A percentile compares a stretch with the other conserved stretches of the same genome.
phyloP scores from a whole-genome alignment of 345 rosid species.

The Eucalyptus coolabah region DNA sequence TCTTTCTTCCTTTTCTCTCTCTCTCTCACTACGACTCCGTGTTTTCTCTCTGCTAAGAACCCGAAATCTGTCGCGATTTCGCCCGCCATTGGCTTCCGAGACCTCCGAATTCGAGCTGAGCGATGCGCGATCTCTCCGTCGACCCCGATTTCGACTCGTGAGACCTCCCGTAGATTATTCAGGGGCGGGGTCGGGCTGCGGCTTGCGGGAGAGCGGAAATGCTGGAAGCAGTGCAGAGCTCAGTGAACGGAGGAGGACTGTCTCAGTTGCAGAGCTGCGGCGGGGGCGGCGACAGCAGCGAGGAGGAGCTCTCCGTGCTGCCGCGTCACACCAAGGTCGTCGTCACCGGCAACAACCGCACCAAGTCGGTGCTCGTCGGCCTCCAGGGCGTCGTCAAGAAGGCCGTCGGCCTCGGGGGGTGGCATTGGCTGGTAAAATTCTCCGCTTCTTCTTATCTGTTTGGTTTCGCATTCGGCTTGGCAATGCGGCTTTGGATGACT shows the following conservation, averaged over 20 bases:
- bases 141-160: neutral
- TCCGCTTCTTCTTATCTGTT: neutral
- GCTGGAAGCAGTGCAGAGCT: slow-evolving; percentile 57
- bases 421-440: slow-evolving; percentile 92
- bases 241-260: slow-evolving; percentile 62
- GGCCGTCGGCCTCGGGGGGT: slow-evolving; percentile 95
- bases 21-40: neutral
- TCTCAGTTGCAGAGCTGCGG: slow-evolving; percentile 35
- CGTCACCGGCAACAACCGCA: slow-evolving; percentile 92
- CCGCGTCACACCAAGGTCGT: slow-evolving; percentile 96
- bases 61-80: neutral
- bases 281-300: slow-evolving; percentile 43
- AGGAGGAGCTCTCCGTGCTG: slow-evolving; percentile 82
- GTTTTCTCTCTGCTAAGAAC: neutral
- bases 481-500: neutral
- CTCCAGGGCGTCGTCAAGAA: slow-evolving; percentile 93
- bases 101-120: neutral
- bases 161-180: neutral
- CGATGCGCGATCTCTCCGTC: neutral
- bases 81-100: neutral
- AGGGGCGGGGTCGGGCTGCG: neutral
- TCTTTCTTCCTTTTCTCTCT: neutral
- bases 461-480: neutral
- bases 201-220: slow-evolving; percentile 10
- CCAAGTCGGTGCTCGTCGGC: slow-evolving; percentile 96